Evolutionary conservation across 2,329 filamentous ascomycete genomes (phyloP), one percentile per base, ranked within the genome.

Genomic region (Drechslera avenae): DNA sequence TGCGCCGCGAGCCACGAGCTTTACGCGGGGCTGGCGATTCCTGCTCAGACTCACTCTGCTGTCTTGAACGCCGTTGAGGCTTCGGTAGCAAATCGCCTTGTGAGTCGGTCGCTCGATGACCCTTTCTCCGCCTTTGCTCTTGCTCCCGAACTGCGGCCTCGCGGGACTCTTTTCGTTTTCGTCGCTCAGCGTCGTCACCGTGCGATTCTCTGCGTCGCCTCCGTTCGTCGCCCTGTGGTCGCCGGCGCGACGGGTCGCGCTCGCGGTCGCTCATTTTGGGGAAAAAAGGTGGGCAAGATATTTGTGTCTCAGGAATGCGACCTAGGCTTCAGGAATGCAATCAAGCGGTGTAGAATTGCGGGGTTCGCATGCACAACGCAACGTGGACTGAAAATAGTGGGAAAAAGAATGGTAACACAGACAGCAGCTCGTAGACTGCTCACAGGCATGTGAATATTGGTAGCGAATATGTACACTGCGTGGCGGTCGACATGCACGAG

Each of bases 51-150:
- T 72, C 69, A 57, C 65, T 72, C 16, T 66, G 58, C 12, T 63
- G 60, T 17, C 60, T 53, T 10, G 60, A 54, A 0, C 57, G 52
- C 2, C 63, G 59, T 26, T 50, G 52, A 12, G 62, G 50, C n/a
- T 57, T 54, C 1, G 69, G 71, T 7, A 75, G 61, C 5, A 73
- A 45, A 33, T 71, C 68, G 51, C 73, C 73, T 23, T 65, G 62
- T n/a, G 71, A 74, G 46, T 76, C 73, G 9, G 73, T 75, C 3
- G 73, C 72, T 21, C 72, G 66, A 46, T 76, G 73, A 6, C 71
- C 71, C 23, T 62, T 62, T 30, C 72, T 55, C 2, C 66, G 59
- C 4, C 71, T 57, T 5, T 64, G 63, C 30, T 71, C 68, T 21
- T 52, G 51, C n/a, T 68, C 66, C 17, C 62, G 60, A 5, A 58